Evolutionary conservation across 805 yeast species (phyloP), one percentile per base, ranked within the genome.

Genomic region (Zygoascus ofunaensis): DNA sequence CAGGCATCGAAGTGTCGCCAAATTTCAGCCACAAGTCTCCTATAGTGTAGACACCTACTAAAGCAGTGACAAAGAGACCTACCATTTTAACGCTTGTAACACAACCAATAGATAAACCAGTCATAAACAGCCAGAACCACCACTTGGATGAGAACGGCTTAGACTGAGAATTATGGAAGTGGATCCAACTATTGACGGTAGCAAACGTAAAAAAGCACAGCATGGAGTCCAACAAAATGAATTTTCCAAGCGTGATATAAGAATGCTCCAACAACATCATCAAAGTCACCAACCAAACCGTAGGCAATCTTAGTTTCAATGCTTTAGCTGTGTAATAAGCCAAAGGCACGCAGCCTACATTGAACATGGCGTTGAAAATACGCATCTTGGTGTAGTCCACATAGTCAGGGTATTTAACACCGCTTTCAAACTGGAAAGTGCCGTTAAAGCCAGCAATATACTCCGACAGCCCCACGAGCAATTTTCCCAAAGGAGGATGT

Each of bases 401-500:
- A 53, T 77, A 73, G 12, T 76, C 83, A 2, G 95, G 95, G 62
- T 82, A 92, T 22, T 61, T 65, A 39, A 71, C 72, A 42, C 95
- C 94, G 39, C 94, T 82, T 23, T 84, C 90, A 68, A 92, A 92
- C 51, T 77, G 85, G 76, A 89, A 92, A 21, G 81, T 71, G 17
- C 97, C 97, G 59, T 87, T 79, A 65, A 80, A 87, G 14, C 87
- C 89, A 34, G 92, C 90, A 48, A 87, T 61, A 61, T 77, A 86
- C 38, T 95, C 97, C 36, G 89, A 80, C 34, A 86, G 70, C 0
- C 94, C 97, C 47, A 87, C 85, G 48, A 92, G 72, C 82, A 90
- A 81, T 64, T 90, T 90, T 19, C 97, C 97, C 55, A 90, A 69
- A 1, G 98, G 98, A 40, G 98, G 98, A 65, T 90, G 98, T 28